Percentiles rank a stretch among this genome's conserved stretches.
Conservation (phyloP, 495 filamentous ascomycete species). For the Penicillium paxilli region DNA sequence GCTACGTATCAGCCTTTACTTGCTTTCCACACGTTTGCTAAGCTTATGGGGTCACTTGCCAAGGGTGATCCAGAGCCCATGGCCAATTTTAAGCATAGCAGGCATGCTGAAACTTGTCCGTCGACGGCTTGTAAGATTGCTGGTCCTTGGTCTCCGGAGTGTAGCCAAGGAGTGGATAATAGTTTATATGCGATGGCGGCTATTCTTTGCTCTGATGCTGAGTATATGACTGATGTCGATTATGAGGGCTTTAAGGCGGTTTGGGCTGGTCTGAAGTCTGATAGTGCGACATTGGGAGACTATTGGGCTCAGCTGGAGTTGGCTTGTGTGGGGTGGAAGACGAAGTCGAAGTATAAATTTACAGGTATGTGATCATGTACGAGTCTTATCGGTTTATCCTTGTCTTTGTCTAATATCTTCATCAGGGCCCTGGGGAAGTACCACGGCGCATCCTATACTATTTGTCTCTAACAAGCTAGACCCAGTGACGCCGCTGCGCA, state of each 20-base stretch:
- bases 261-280: conserved; percentile 40
- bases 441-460: conserved; percentile 57
- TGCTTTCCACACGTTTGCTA: conserved; percentile 57
- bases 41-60: conserved; percentile 53
- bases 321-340: conserved; percentile 56
- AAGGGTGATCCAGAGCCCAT: conserved; percentile 53
- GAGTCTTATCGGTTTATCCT: not conserved
- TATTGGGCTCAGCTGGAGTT: conserved; percentile 59
- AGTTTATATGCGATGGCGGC: conserved; percentile 46
- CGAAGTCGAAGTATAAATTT: conserved; percentile 59
- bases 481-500: conserved; percentile 57
- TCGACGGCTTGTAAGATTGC: conserved; percentile 35
- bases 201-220: conserved; percentile 64
- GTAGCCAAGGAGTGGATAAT: conserved; percentile 41
- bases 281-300: conserved; percentile 54
- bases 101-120: conserved; percentile 34
- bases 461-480: conserved; percentile 61
- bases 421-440: conserved; percentile 34
- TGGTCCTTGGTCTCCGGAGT: conserved; percentile 43
- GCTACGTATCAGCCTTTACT: conserved; percentile 59
- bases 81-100: conserved; percentile 45
- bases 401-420: not conserved
- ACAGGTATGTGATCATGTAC: conserved; percentile 25
- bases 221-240: conserved; percentile 39
- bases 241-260: conserved; percentile 46